These are phyloP conservation scores for Dysphania ambrosioides DNA, from an alignment of 148 eudicot species.

Conservation along the genomic window DNA sequence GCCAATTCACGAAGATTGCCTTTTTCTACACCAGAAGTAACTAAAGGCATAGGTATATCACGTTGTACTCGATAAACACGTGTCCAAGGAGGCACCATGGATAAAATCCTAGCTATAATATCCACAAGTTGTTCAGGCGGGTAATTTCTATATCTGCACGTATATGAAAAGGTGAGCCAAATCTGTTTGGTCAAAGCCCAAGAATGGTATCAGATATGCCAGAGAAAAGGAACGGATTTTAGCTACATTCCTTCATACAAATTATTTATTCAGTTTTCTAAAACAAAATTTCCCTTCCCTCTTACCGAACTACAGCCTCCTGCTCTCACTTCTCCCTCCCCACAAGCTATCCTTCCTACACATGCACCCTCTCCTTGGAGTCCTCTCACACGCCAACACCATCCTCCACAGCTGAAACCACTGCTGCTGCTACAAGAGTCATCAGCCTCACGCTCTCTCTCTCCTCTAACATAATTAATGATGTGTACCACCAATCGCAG, in stretches of 20 bases:
- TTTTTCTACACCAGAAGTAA: constrained; percentile 98
- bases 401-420: neutral
- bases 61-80: constrained; percentile 99
- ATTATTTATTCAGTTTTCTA: neutral
- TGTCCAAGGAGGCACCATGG: constrained; percentile 99
- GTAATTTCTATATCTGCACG: constrained; percentile 88
- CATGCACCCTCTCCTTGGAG: neutral
- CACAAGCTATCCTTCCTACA: neutral
- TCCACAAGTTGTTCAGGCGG: constrained; percentile 99
- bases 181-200: neutral
- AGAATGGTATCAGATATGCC: neutral
- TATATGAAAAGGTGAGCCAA: constrained; percentile 3
- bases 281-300: neutral
- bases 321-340: neutral
- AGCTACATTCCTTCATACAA: neutral
- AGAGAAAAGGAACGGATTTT: neutral
- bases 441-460: neutral
- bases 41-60: constrained; percentile 98
- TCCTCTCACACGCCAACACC: neutral
- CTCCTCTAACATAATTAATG: neutral
- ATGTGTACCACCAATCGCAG: neutral
- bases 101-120: constrained; percentile 84
- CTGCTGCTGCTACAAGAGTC: neutral
- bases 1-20: constrained; percentile 98
- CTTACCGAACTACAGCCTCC: neutral